Evolutionary conservation across 2,329 filamentous ascomycete species (phyloP), one percentile per base, ranked within the genome.

Genomic region (Colletotrichum higginsianum): DNA sequence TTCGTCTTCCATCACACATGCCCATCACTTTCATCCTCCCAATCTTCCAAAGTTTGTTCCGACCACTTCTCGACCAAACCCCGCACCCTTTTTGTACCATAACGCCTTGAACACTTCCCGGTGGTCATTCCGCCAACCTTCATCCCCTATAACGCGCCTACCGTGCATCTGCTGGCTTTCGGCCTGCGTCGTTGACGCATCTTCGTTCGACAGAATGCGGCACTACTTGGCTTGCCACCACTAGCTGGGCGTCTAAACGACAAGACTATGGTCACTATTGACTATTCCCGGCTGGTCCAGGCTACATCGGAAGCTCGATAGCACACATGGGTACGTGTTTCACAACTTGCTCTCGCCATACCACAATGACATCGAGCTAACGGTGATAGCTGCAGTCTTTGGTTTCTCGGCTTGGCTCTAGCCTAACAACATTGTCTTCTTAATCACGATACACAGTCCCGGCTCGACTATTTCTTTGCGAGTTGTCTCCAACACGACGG

Each of bases 401-500:
- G 8, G 35, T 11, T 2, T 38, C 12, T 13, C 30, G 7, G 16
- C 35, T 13, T 47, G 12, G 18, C 49, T 23, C 18, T 47, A 11
- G 13, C 21, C 8, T 15, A 46, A 47, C 16, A 47, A 18, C 13
- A 13, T 42, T 3, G 7, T 42, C 55, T 15, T 12, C 9, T 9
- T 57, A n/a, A 8, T 13, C n/a, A 23, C 2, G 23, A 57, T n/a
- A 16, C 18, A 6, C 13, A 18, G 11, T 9, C 40, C 13, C 23
- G 26, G 11, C 3, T 26, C 30, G 30, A 46, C 30, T 42, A 15
- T n/a, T 23, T 47, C 46, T 47, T 35, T 5, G 16, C n/a, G 46
- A 11, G 21, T 75, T 55, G 79, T 81, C 79, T 79, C 80, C 73
- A 77, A 79, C 76, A 81, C 44, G 80, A 82, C 78, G 61, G 72